Percentiles rank a stretch among this genome's conserved stretches.
These are phyloP conservation scores for Ceratocystis alfenasii DNA, from an alignment of 2,329 filamentous ascomycete genomes.

Conservation along the genomic window DNA sequence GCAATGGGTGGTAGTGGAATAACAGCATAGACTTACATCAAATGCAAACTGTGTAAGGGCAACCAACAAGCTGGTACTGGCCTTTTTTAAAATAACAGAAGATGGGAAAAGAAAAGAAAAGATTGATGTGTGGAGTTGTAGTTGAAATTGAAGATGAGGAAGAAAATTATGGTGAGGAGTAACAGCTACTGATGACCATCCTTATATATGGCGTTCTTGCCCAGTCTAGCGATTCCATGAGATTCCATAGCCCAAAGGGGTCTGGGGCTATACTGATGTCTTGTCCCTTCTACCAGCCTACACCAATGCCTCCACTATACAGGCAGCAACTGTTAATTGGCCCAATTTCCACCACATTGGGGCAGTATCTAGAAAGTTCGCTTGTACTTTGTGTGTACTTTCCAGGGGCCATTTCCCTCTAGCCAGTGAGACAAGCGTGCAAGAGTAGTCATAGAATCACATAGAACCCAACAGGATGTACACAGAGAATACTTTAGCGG, in stretches of 20 bases:
- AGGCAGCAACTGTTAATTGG: constrained; percentile 17
- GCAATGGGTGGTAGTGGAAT: neutral
- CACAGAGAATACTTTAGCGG: constrained; percentile 13
- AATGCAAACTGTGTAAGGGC: constrained; percentile 20
- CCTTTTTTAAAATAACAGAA: constrained; percentile 21
- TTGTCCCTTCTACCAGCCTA: constrained; percentile 19
- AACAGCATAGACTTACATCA: constrained; percentile 22
- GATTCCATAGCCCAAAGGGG: constrained; percentile 23
- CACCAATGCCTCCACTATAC: constrained; percentile 18
- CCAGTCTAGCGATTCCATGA: constrained; percentile 23
- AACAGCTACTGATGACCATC: constrained; percentile 5
- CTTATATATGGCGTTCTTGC: constrained; percentile 20
- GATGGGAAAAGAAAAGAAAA: constrained; percentile 19
- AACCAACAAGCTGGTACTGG: constrained; percentile 20
- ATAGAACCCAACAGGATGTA: constrained; percentile 19
- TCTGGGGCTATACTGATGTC: constrained; percentile 10
- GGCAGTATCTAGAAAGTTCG: constrained; percentile 19
- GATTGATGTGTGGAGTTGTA: neutral
- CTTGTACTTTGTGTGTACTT: constrained; percentile 15
- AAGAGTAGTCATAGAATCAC: constrained; percentile 15
- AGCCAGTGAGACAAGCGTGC: neutral
- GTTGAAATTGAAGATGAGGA: constrained; percentile 14
- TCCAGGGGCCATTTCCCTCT: constrained; percentile 13
- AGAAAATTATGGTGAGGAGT: constrained; percentile 17
- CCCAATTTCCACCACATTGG: constrained; percentile 5